Conservation (phyloP, 2,329 filamentous ascomycete species). For the Aspergillus nomiae region DNA sequence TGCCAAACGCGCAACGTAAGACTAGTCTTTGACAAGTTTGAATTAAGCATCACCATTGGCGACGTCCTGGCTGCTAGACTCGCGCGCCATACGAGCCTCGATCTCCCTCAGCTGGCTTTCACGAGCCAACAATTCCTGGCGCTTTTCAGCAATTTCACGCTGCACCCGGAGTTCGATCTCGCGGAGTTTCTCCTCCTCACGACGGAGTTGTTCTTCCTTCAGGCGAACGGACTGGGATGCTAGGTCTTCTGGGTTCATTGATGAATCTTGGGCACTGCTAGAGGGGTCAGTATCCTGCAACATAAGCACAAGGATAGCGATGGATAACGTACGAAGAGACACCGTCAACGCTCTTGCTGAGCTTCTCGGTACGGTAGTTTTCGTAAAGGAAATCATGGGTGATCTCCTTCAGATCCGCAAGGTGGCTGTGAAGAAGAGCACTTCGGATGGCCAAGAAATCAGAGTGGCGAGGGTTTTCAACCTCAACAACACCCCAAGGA, state of each 20-base stretch:
- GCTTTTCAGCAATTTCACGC: constrained; percentile 99
- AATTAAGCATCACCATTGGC: constrained; percentile 41
- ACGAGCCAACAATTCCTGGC: constrained; percentile 94
- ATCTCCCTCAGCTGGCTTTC: constrained; percentile 99
- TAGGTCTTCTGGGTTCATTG: constrained; percentile 96
- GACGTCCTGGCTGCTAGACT: constrained; percentile 58
- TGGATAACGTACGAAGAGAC: constrained; percentile 72
- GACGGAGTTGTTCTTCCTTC: constrained; percentile 98
- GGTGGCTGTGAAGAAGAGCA: constrained; percentile 93
- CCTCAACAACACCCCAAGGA: constrained; percentile 98
- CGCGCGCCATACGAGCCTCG: constrained; percentile 93
- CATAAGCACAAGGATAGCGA: neutral
- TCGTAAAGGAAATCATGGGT: constrained; percentile 99
- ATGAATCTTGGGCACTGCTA: constrained; percentile 67
- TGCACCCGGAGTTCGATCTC: constrained; percentile 99
- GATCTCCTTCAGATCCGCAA: constrained; percentile 98
- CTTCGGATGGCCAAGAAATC: constrained; percentile 98
- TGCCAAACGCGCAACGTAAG: constrained; percentile 31
- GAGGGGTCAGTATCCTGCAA: constrained; percentile 16
- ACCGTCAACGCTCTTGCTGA: constrained; percentile 98
- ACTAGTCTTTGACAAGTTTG: constrained; percentile 28
- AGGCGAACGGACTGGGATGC: constrained; percentile 96
- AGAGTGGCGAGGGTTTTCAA: constrained; percentile 97
- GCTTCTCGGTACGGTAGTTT: constrained; percentile 99
- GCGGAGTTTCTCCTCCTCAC: constrained; percentile 99